Evolutionary conservation across 1,284 basidiomycete species (phyloP).

Genomic region (Ceratobasidium theobromae): DNA sequence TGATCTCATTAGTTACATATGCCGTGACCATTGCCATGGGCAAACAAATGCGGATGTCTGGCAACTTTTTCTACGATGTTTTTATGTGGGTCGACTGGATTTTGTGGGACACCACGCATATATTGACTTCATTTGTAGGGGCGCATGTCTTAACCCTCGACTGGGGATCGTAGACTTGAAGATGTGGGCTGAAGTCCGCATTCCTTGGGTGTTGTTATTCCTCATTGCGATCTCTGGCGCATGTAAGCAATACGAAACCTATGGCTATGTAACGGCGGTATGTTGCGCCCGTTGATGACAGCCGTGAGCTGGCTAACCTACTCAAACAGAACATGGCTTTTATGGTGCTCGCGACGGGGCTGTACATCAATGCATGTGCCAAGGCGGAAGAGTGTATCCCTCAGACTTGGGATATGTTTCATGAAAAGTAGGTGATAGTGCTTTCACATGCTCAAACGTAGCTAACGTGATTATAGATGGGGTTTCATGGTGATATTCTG

Average conservation of each 20-base stretch:
- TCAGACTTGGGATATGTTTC: constrained; percentile 99
- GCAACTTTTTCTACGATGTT: constrained; percentile 90
- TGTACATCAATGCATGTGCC: constrained; percentile 95
- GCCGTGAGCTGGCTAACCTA: neutral
- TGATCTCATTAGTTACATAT: constrained; percentile 78
- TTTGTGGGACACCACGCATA: neutral
- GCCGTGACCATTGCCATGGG: constrained; percentile 75
- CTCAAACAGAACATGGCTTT: constrained; percentile 89
- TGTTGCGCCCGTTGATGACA: constrained; percentile 40
- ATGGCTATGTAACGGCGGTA: constrained; percentile 90
- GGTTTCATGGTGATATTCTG: constrained; percentile 96
- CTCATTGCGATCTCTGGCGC: constrained; percentile 89
- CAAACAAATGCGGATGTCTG: constrained; percentile 87
- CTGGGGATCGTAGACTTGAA: constrained; percentile 94
- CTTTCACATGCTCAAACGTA: neutral
- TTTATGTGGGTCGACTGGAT: constrained; percentile 85
- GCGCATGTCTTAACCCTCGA: constrained; percentile 75
- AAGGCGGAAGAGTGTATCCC: constrained; percentile 98
- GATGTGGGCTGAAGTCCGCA: constrained; percentile 99
- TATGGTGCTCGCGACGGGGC: constrained; percentile 93
- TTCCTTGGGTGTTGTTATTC: constrained; percentile 97
- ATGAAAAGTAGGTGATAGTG: constrained; percentile 71
- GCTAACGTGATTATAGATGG: constrained; percentile 50
- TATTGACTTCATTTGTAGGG: neutral
- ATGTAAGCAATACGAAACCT: constrained; percentile 92